Conservation (phyloP, 352 stramenopile genomes). For the Thalassiosira gravida region DNA sequence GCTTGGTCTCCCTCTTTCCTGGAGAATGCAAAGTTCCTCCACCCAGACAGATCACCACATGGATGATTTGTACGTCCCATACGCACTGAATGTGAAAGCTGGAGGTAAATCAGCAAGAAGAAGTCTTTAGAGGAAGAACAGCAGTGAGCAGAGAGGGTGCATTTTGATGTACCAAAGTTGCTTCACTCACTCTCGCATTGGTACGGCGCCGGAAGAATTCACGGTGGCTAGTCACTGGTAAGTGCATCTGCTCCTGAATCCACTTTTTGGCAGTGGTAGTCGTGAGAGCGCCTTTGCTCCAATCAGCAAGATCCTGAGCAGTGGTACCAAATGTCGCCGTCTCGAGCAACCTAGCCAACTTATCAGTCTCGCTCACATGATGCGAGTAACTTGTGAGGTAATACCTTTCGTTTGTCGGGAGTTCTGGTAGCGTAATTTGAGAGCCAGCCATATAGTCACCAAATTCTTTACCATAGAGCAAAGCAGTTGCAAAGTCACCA, state of each 20-base stretch:
- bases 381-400: constrained; percentile 53
- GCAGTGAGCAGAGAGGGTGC: no score
- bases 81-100: constrained; percentile 42
- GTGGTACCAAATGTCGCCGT: constrained; percentile 62
- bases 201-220: constrained; percentile 58
- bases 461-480: constrained; percentile 47
- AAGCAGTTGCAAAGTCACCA: constrained; percentile 51
- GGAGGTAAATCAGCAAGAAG: no score
- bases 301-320: constrained; percentile 28
- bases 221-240: constrained; percentile 59
- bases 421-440: constrained; percentile 46
- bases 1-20: constrained; percentile 51
- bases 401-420: constrained; percentile 37
- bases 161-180: no score
- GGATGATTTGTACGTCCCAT: constrained; percentile 53
- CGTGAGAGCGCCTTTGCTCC: constrained; percentile 23
- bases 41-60: constrained; percentile 48
- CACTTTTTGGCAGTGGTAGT: constrained; percentile 35
- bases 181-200: constrained; percentile 53
- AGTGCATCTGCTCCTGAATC: constrained; percentile 56
- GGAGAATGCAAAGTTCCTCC: constrained; percentile 61
- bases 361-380: constrained; percentile 23
- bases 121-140: no score
- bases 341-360: constrained; percentile 54
- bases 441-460: constrained; percentile 35